These are phyloP conservation scores for Vanderwaltozyma yarrowii DNA, from an alignment of 805 yeast genomes.

Conservation along the genomic window DNA sequence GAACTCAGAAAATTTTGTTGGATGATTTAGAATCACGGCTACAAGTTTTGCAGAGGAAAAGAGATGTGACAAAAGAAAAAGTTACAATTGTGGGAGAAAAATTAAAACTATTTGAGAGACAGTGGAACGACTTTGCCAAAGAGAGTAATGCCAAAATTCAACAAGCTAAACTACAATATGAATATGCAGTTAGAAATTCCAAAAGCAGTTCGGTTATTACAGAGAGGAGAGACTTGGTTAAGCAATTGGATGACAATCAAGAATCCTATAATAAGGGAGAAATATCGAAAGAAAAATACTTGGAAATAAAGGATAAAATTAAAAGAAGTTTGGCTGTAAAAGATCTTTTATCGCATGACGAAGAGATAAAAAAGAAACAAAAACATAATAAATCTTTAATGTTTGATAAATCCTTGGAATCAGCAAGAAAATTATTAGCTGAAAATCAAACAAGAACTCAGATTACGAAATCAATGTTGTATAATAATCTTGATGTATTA, in stretches of 20 bases:
- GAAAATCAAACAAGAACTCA: slow-evolving; percentile 14
- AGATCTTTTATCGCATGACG: not conserved
- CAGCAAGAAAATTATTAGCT: slow-evolving; percentile 12
- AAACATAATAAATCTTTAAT: not conserved
- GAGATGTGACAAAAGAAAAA: slow-evolving; percentile 14
- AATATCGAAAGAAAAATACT: slow-evolving; percentile 6
- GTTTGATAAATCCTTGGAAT: slow-evolving; percentile 13
- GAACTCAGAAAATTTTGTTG: slow-evolving; percentile 10
- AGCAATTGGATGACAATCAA: slow-evolving; percentile 11
- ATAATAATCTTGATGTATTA: slow-evolving; percentile 11
- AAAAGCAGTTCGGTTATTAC: slow-evolving; percentile 6
- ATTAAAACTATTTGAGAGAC: slow-evolving; percentile 2
- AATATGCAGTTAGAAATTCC: slow-evolving; percentile 12
- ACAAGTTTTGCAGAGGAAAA: slow-evolving; percentile 6
- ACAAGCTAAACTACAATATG: slow-evolving; percentile 12
- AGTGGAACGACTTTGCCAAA: slow-evolving; percentile 7
- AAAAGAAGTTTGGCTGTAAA: slow-evolving; percentile 5
- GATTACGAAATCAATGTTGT: slow-evolving; percentile 10
- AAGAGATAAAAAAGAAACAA: not conserved
- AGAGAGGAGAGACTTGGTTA: slow-evolving; percentile 12
- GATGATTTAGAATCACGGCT: slow-evolving; percentile 10
- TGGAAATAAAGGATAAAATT: slow-evolving; percentile 5
- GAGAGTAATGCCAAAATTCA: slow-evolving; percentile 12
- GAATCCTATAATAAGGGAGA: slow-evolving; percentile 8
- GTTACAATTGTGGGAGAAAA: slow-evolving; percentile 10